Evolutionary conservation across 306 rosid species (phyloP).

Genomic region (Ormosia semicastrata): DNA sequence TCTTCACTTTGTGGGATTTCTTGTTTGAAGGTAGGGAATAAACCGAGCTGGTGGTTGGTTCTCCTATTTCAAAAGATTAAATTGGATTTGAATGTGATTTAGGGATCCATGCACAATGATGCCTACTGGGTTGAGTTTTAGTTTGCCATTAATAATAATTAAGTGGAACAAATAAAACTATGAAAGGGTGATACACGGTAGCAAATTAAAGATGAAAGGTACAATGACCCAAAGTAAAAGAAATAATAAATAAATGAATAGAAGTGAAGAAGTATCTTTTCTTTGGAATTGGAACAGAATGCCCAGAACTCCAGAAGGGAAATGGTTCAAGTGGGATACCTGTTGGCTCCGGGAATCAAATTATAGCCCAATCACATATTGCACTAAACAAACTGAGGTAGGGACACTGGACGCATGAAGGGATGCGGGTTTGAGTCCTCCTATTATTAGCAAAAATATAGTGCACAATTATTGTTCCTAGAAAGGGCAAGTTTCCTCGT

Average conservation of each 20-base stretch:
- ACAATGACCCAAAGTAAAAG: neutral
- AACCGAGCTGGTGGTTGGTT: too few relatives aligned
- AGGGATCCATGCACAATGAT: too few relatives aligned
- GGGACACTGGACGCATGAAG: slow-evolving; percentile 22
- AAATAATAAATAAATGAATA: neutral
- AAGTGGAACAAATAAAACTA: too few relatives aligned
- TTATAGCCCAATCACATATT: slow-evolving; percentile 25
- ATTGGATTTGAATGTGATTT: too few relatives aligned
- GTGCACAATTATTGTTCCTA: slow-evolving; percentile 37
- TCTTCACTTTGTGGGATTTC: too few relatives aligned
- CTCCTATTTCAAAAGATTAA: too few relatives aligned
- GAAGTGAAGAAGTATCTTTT: neutral
- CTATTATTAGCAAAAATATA: slow-evolving; percentile 29
- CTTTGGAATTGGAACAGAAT: slow-evolving; percentile 18
- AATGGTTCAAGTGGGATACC: slow-evolving; percentile 29
- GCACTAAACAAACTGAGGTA: neutral
- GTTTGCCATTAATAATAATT: too few relatives aligned
- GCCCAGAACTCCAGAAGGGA: slow-evolving; percentile 2
- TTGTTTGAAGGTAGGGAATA: too few relatives aligned
- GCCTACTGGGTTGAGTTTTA: too few relatives aligned
- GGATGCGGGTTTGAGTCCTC: slow-evolving; percentile 9
- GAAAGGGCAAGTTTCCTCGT: slow-evolving; percentile 37
- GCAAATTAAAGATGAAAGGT: too few relatives aligned
- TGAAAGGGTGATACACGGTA: too few relatives aligned
- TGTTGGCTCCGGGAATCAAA: slow-evolving; percentile 32